Evolutionary conservation across 495 filamentous ascomycete genomes (phyloP).

Genomic region (Letharia lupina): DNA sequence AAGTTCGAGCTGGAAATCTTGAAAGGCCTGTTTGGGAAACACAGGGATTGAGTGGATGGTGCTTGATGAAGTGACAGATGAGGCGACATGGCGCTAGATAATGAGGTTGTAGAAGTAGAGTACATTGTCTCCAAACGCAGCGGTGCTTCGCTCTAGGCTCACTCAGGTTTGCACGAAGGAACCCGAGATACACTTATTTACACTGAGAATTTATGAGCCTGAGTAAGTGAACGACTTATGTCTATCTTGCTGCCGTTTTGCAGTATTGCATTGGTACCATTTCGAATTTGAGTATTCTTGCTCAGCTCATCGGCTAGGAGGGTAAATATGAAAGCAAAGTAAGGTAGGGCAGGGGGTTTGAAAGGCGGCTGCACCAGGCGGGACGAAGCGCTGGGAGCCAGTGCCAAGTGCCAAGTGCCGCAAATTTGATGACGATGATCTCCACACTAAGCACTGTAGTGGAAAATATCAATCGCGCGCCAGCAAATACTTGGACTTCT

Average conservation of each 20-base stretch:
- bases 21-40: background rate
- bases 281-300: no score
- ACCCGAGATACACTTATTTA: background rate
- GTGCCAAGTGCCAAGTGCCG: no score
- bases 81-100: background rate
- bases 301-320: no score
- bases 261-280: no score
- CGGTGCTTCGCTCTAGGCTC: background rate
- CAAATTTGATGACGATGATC: no score
- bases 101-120: background rate
- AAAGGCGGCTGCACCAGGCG: background rate
- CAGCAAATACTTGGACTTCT: no score
- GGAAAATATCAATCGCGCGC: no score
- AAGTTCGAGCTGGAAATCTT: background rate
- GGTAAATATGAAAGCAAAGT: no score
- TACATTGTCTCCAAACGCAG: background rate
- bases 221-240: background rate
- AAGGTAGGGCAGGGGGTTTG: no score
- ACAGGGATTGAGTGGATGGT: background rate
- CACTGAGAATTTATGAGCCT: background rate
- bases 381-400: background rate
- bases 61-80: conserved; percentile 5
- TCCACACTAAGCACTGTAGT: no score
- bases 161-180: background rate
- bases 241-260: background rate